phyloP scores from a whole-genome alignment of 768 basidiomycete genomes.

The Kwoniella newhampshirensis region DNA sequence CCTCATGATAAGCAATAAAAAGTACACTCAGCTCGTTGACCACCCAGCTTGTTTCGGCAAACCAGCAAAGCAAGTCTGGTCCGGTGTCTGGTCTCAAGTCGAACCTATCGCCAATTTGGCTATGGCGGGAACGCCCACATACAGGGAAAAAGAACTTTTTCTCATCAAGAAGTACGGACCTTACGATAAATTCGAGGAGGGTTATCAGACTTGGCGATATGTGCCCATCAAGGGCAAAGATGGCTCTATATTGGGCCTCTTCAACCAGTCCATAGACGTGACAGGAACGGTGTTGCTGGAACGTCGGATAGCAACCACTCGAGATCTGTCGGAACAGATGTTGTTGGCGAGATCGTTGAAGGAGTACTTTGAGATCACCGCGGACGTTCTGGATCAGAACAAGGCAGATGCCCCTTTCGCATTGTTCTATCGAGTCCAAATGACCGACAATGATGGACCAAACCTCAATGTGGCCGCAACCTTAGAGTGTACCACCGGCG shows the following conservation, averaged over 20 bases:
- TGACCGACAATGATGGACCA: constrained; percentile 3
- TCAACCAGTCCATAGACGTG: constrained; percentile 37
- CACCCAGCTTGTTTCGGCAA: constrained; percentile 33
- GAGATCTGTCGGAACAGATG: constrained; percentile 39
- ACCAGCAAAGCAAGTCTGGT: constrained; percentile 35
- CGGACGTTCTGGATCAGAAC: constrained; percentile 34
- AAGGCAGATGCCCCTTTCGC: constrained; percentile 42
- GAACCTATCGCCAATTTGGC: constrained; percentile 18
- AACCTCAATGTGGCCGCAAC: constrained; percentile 13
- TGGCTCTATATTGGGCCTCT: constrained; percentile 33
- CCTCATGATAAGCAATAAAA: constrained; percentile 25
- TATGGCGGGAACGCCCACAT: constrained; percentile 21
- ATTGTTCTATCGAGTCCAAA: constrained; percentile 34
- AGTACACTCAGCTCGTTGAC: constrained; percentile 32
- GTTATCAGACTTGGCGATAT: constrained; percentile 40
- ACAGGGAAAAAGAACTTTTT: constrained; percentile 33
- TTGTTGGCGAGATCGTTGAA: constrained; percentile 24
- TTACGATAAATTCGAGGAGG: constrained; percentile 27
- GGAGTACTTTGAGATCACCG: constrained; percentile 34
- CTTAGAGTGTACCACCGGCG: constrained; percentile 30
- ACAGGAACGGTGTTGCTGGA: constrained; percentile 39
- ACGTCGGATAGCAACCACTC: constrained; percentile 26
- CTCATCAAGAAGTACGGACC: constrained; percentile 19
- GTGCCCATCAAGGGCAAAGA: constrained; percentile 36
- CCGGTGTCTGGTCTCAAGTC: constrained; percentile 29